Percentiles rank a stretch among this genome's conserved stretches.
phyloP scores from a whole-genome alignment of 2,329 filamentous ascomycete genomes.

The Pseudogymnoascus sp. region DNA sequence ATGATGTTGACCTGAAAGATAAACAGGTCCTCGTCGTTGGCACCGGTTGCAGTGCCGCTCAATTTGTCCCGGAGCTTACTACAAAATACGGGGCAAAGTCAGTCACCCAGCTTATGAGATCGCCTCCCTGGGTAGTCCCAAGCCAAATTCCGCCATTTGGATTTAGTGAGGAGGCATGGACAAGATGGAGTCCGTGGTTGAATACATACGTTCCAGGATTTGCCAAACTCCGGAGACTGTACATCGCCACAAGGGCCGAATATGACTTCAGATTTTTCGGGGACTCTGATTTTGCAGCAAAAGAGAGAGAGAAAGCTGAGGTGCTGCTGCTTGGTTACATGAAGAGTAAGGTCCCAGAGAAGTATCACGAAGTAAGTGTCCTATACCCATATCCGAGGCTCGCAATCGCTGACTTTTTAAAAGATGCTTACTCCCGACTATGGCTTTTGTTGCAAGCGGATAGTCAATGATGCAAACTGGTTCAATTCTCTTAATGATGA shows the following conservation, averaged over 20 bases:
- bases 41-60: constrained; percentile 50
- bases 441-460: constrained; percentile 48
- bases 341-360: constrained; percentile 41
- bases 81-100: constrained; percentile 40
- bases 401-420: not conserved
- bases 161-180: constrained; percentile 34
- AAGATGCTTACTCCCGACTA: constrained; percentile 49
- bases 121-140: constrained; percentile 49
- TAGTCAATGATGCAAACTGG: constrained; percentile 48
- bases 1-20: constrained; percentile 42
- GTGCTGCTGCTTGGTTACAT: constrained; percentile 37
- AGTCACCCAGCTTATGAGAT: constrained; percentile 52
- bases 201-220: constrained; percentile 42
- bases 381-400: not conserved
- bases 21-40: constrained; percentile 52
- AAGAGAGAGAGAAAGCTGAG: constrained; percentile 36
- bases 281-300: constrained; percentile 31
- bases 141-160: constrained; percentile 29
- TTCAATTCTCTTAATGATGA: constrained; percentile 40
- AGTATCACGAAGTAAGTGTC: constrained; percentile 42
- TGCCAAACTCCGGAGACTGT: constrained; percentile 33
- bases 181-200: constrained; percentile 39
- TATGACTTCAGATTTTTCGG: constrained; percentile 42
- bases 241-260: constrained; percentile 36
- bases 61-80: constrained; percentile 46